Evolutionary conservation across 768 basidiomycete genomes (phyloP), one percentile per base, ranked within the genome.

Genomic region (Epithele typhae): DNA sequence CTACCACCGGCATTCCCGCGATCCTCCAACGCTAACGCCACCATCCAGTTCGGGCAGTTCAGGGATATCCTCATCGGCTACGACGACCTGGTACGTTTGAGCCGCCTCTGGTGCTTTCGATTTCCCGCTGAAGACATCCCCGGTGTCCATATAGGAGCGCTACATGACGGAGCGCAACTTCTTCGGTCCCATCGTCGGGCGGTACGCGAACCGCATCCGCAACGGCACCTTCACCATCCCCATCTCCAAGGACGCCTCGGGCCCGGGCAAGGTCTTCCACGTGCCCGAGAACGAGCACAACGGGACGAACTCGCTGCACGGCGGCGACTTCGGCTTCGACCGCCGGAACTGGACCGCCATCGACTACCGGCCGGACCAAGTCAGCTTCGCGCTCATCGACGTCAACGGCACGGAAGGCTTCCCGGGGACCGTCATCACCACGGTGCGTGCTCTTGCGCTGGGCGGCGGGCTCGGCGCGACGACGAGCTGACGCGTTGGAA

Each of bases 181-280:
- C 30, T 45, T 45, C 25, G 43, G 43, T 23, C 43, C 43, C 15
- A 34, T 32, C 22, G 46, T 24, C 2, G 40, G 34, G 10, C 43
- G 48, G 18, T 49, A 49, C 37, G 48, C 48, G 4, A 49, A 49
- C 24, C 41, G 42, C 33, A 49, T 49, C 40, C 41, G 30, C 15
- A 49, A 43, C 14, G 48, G 48, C 21, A 43, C 48, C 11, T 43
- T 49, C 41, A 27, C 34, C 10, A 37, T 48, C 27, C 32, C 40
- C 4, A 30, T 30, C 27, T 30, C 27, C 27, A 30, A 30, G 27
- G 27, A 30, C 27, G 27, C 27, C 8, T 14, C 7, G 27, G 27
- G 27, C 7, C 27, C 27, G 27, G 35, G 35, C 7, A 17, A 36
- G 8, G 18, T 19, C 8, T 36, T 9, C 18, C 35, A 36, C 18